Base-by-base conservation (phyloP, 2,329 filamentous ascomycete species). In the Aspergillus fructus region DNA sequence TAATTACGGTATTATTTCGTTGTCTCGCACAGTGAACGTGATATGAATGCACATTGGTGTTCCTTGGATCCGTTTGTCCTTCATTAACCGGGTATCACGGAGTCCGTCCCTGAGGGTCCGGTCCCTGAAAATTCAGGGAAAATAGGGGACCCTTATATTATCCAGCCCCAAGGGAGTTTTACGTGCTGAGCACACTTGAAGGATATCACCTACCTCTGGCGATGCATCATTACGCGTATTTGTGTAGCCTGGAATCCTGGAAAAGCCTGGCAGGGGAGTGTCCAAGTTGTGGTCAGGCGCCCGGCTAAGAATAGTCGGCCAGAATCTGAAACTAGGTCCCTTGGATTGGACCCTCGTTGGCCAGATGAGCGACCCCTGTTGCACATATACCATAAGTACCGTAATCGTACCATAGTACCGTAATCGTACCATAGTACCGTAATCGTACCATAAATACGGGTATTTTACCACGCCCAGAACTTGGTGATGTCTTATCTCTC, bases 401-500 rank as follows among this genome's bases (percentile, higher is more conserved):
- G 40, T 59, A 51, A 49, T 5, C 53, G 47, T 49, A 34, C 40
- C 40, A 41, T 30, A 40, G n/a, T n/a, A n/a, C n/a, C n/a, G n/a
- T n/a, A n/a, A n/a, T n/a, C n/a, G n/a, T 56, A 47, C 43, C 8
- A 37, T 49, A 45, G 9, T 42, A 24, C 11, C 12, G 40, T 59
- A 51, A 49, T 5, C 53, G 47, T 49, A 34, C 40, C 40, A 41
- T 30, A 40, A n/a, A 37, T 53, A 53, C 55, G 1, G 2, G 48
- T 40, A 24, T 24, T 17, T 49, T 49, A 27, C 34, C 5, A 8
- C 12, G 51, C 51, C 51, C 51, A 53, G 30, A 12, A 15, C 49
- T 56, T 59, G 49, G 53, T 27, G 23, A 15, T 15, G 30, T 53
- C 51, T 59, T 61, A 39, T 53, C 40, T 47, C 43, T 56, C 49